Percentiles rank a stretch among this genome's conserved stretches.
phyloP scores from a whole-genome alignment of 2,329 filamentous ascomycete species.

The Xylaria sp. region DNA sequence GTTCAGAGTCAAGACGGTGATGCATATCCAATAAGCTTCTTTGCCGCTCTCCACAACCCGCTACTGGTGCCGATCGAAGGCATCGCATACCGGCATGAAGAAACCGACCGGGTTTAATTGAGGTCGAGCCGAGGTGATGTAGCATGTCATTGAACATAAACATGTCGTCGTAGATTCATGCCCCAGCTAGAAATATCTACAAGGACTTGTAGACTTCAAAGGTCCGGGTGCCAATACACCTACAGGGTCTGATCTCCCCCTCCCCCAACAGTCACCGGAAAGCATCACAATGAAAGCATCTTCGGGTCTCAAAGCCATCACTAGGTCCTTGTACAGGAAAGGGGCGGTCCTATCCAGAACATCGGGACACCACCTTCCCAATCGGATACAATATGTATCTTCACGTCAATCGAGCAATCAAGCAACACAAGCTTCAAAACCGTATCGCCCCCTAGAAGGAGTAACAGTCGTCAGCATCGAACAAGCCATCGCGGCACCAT shows the following conservation, averaged over 20 bases:
- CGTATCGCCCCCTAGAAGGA: not conserved
- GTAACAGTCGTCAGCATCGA: conserved; percentile 62
- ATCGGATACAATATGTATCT: not conserved
- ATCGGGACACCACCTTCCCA: not conserved
- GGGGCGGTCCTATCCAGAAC: not conserved
- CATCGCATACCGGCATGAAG: not conserved
- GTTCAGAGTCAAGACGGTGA: not conserved
- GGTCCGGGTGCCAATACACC: not conserved
- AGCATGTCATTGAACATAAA: not conserved
- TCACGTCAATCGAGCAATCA: not conserved
- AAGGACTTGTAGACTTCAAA: not conserved
- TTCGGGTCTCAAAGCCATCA: not conserved
- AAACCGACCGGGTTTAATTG: conserved; percentile 3
- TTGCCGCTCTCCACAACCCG: not conserved
- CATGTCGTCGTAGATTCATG: not conserved
- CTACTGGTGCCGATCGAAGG: not conserved
- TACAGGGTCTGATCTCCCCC: not conserved
- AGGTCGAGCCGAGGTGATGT: not conserved
- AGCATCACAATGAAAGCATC: not conserved
- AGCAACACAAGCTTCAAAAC: not conserved
- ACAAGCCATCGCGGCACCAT: conserved; percentile 65
- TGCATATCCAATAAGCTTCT: too few species aligned
- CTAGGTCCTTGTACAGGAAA: not conserved
- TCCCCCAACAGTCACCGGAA: not conserved
- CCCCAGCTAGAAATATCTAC: not conserved